These are phyloP conservation scores for Podila clonocystis DNA, from an alignment of 192 early-diverging fungal species.

Conservation along the genomic window DNA sequence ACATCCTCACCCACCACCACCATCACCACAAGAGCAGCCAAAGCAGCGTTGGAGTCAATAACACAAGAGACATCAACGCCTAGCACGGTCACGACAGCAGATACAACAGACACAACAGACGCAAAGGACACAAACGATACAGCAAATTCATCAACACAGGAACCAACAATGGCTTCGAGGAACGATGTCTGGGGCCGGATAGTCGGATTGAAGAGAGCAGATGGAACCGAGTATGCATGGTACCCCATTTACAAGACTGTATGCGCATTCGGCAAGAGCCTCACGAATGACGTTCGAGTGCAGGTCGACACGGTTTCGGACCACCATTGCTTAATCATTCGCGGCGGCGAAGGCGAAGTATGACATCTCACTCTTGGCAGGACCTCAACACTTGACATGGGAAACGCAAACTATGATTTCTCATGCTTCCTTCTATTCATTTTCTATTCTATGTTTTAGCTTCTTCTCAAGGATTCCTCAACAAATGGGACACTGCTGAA, in stretches of 20 bases:
- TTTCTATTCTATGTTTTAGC: conserved; percentile 12
- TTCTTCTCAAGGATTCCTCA: conserved; percentile 42
- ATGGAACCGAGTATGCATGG: conserved; percentile 28
- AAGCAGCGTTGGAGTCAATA: not conserved
- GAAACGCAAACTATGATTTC: not conserved
- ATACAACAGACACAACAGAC: not conserved
- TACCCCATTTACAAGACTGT: conserved; percentile 48
- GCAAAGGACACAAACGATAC: not conserved
- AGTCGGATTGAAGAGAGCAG: conserved; percentile 24
- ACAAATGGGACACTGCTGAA: conserved; percentile 36
- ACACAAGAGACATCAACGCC: too few species aligned
- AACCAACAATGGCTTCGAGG: conserved; percentile 6
- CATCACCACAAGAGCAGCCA: not conserved
- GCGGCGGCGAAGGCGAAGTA: conserved; percentile 44
- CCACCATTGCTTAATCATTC: conserved; percentile 37
- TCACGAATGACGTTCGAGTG: conserved; percentile 29
- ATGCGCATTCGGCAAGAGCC: conserved; percentile 33
- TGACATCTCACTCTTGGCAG: not conserved
- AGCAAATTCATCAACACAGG: conserved; percentile 12
- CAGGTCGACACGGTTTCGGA: conserved; percentile 41
- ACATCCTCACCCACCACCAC: not conserved
- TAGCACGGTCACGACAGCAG: not conserved
- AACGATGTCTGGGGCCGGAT: conserved; percentile 32
- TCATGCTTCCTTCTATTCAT: not conserved
- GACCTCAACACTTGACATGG: too few species aligned